Evolutionary conservation across 2,329 filamentous ascomycete species (phyloP), one percentile per base, ranked within the genome.

Genomic region (Ilyonectria robusta): DNA sequence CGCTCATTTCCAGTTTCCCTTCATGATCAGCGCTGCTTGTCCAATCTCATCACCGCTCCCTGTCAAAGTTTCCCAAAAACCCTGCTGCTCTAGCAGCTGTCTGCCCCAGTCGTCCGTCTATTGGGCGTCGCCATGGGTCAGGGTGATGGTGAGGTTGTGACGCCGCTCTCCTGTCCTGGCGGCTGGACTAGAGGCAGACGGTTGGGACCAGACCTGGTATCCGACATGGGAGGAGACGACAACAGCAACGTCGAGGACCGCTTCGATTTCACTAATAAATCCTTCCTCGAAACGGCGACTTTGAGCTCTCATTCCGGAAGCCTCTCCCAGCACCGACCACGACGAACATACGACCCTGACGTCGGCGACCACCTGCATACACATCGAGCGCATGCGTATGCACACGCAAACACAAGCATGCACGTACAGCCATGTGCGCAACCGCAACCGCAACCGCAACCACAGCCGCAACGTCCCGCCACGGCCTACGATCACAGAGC

Each of bases 211-310:
- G 70, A 26, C 68, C 59, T 58, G 53, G 61, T 57, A 62, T 53
- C 56, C 48, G 73, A 66, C 64, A 60, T 65, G 53, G 67, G 70
- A 44, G 56, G 42, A 29, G 58, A 72, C 69, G 65, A 57, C 58
- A 68, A 66, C 44, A 59, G 58, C 58, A 51, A 31, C 42, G 69
- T 48, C 67, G 68, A 73, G 55, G 67, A 70, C 26, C 67, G 46
- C 47, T 62, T 55, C 47, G 60, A 65, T 37, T 48, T 64, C 63
- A 68, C 72, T 71, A 73, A 75, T 70, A 69, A 71, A 63, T 75
- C 70, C 64, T 76, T 76, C 69, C 60, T 76, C 44, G 74, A 76
- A 68, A 75, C 69, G 31, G 74, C 76, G 53, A 76, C 74, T n/a
- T 66, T 74, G 60, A 72, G 59, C 56, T 76, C 74, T 15, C 51